A percentile compares a stretch with the other conserved stretches of the same genome.
Conservation (phyloP, 2,329 filamentous ascomycete species). For the Neonectria hederae region DNA sequence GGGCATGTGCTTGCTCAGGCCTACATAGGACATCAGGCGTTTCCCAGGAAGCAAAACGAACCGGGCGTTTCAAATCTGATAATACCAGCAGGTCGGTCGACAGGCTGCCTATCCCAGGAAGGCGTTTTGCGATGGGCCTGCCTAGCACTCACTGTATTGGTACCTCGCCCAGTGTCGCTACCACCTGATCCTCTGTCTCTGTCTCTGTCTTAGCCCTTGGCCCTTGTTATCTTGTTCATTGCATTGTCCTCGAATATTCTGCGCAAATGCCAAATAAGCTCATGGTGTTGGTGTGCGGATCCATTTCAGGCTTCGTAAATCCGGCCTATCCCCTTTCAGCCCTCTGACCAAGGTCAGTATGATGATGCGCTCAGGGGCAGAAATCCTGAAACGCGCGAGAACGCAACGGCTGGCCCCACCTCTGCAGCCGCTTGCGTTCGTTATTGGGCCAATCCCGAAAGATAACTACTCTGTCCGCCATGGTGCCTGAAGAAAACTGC, state of each 20-base stretch:
- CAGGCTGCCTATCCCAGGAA: background rate
- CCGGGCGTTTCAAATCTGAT: conserved; percentile 37
- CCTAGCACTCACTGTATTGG: background rate
- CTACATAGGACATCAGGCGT: background rate
- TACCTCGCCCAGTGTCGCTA: background rate
- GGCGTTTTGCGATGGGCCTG: background rate
- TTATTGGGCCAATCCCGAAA: conserved; percentile 10
- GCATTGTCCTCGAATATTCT: background rate
- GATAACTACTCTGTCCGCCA: background rate
- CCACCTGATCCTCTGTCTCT: background rate
- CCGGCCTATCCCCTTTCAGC: background rate
- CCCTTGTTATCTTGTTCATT: background rate
- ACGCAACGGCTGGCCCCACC: background rate
- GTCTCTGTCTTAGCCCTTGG: too few species aligned
- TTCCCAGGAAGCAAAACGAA: conserved; percentile 23
- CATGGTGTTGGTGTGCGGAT: conserved; percentile 5
- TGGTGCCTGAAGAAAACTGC: too few species aligned
- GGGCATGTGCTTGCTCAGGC: background rate
- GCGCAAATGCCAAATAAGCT: conserved; percentile 12
- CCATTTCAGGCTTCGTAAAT: background rate
- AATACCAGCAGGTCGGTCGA: background rate
- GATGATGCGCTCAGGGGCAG: conserved; percentile 15
- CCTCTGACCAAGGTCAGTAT: conserved; percentile 1
- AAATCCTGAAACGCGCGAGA: conserved; percentile 20
- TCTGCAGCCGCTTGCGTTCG: background rate